phyloP scores from a whole-genome alignment of 1,139 yeast species.

The Lodderomyces theae region DNA sequence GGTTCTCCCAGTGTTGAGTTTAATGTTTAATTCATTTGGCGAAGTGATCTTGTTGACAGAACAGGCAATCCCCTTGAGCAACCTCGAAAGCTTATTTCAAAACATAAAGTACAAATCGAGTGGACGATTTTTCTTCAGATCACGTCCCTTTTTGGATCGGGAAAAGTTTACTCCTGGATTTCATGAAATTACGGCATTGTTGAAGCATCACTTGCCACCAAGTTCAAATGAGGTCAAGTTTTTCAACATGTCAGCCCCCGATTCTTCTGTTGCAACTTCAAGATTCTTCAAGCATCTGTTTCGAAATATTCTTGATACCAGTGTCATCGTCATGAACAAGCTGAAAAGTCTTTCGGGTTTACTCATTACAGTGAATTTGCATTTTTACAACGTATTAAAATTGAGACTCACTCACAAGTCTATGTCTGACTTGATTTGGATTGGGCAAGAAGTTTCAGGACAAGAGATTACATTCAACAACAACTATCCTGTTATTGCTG shows the following conservation, averaged over 20 bases:
- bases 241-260: conserved; percentile 19
- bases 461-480: conserved; percentile 24
- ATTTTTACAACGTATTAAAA: conserved; percentile 22
- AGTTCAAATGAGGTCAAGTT: conserved; percentile 18
- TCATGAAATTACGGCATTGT: conserved; percentile 28
- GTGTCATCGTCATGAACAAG: conserved; percentile 30
- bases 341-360: conserved; percentile 27
- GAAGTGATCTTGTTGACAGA: conserved; percentile 27
- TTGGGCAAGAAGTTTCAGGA: conserved; percentile 36
- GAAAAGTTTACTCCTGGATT: conserved; percentile 27
- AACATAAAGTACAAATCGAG: conserved; percentile 18
- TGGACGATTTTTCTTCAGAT: conserved; percentile 32
- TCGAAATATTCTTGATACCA: conserved; percentile 29
- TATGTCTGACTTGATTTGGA: conserved; percentile 31
- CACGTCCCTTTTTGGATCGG: conserved; percentile 21
- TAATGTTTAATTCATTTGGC: conserved; percentile 33
- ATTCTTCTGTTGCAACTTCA: not conserved
- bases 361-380: conserved; percentile 27
- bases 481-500: conserved; percentile 29
- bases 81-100: conserved; percentile 19
- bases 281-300: conserved; percentile 8
- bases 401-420: conserved; percentile 21
- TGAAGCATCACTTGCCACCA: conserved; percentile 25
- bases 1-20: conserved; percentile 17
- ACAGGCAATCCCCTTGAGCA: conserved; percentile 27